Evolutionary conservation across 2,329 filamentous ascomycete species (phyloP).

Genomic region (Knufia fluminis): DNA sequence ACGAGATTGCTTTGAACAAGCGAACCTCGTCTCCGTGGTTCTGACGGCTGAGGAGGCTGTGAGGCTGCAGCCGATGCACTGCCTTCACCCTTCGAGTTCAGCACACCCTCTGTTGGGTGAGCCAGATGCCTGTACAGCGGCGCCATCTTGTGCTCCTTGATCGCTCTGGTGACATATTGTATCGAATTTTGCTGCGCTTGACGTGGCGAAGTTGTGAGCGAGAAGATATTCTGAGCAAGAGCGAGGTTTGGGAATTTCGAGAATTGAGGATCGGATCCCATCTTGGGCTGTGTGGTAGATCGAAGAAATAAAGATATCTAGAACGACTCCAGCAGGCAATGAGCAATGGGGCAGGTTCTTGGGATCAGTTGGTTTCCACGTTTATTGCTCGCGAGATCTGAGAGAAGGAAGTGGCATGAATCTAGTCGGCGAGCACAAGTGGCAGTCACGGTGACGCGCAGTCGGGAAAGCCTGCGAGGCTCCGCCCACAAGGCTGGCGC

Average conservation of each 20-base stretch:
- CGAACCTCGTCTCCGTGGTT: conserved; percentile 51
- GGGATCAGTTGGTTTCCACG: too few relatives aligned
- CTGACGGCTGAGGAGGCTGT: conserved; percentile 34
- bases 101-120: conserved; percentile 61
- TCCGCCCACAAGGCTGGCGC: neutral
- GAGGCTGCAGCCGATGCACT: conserved; percentile 41
- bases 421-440: neutral
- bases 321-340: too few relatives aligned
- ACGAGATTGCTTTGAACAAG: conserved; percentile 63
- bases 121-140: conserved; percentile 57
- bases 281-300: conserved; percentile 23
- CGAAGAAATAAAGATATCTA: too few relatives aligned
- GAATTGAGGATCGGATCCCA: conserved; percentile 56
- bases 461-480: conserved; percentile 1
- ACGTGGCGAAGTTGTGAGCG: conserved; percentile 50
- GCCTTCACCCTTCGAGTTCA: conserved; percentile 66
- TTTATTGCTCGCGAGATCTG: too few relatives aligned
- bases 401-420: neutral
- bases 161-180: conserved; percentile 54
- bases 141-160: conserved; percentile 57
- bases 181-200: conserved; percentile 46
- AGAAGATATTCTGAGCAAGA: conserved; percentile 59
- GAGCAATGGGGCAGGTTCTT: too few relatives aligned
- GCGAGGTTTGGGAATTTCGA: conserved; percentile 55
- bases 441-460: neutral